A percentile compares a stretch with the other conserved stretches of the same genome.
Conservation (phyloP, 768 basidiomycete species). For the Boletus patriciae region DNA sequence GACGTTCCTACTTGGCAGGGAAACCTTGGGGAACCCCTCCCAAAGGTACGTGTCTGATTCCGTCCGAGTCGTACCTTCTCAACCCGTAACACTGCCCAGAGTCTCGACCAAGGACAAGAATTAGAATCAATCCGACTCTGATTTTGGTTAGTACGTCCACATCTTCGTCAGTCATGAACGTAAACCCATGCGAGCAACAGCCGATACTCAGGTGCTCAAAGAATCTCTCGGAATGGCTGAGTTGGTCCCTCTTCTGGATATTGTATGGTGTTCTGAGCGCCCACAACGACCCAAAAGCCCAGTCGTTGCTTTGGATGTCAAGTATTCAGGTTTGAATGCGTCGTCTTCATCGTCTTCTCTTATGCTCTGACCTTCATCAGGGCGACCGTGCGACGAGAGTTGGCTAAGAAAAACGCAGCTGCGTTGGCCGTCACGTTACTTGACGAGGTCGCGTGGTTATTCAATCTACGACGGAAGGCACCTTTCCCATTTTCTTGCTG, state of each 20-base stretch:
- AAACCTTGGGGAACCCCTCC: constrained; percentile 80
- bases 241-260: constrained; percentile 75
- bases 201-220: constrained; percentile 62
- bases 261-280: constrained; percentile 66
- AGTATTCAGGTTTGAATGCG: constrained; percentile 59
- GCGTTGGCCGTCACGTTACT: constrained; percentile 84
- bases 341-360: neutral
- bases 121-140: constrained; percentile 82
- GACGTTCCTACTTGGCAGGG: constrained; percentile 91
- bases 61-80: neutral
- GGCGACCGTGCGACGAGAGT: constrained; percentile 65
- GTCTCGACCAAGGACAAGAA: constrained; percentile 59
- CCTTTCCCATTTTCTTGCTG: neutral
- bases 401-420: constrained; percentile 51
- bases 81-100: constrained; percentile 37
- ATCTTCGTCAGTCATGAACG: constrained; percentile 11
- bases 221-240: constrained; percentile 60
- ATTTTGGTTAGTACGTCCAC: constrained; percentile 56
- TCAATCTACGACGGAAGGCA: constrained; percentile 80
- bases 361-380: constrained; percentile 30
- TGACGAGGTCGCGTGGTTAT: constrained; percentile 90
- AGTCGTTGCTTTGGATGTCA: constrained; percentile 67
- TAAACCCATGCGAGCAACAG: constrained; percentile 33
- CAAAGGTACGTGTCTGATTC: constrained; percentile 49
- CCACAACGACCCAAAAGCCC: constrained; percentile 67